Base-by-base conservation (phyloP, 805 yeast genomes). In the Zygotorulaspora danielsina region DNA sequence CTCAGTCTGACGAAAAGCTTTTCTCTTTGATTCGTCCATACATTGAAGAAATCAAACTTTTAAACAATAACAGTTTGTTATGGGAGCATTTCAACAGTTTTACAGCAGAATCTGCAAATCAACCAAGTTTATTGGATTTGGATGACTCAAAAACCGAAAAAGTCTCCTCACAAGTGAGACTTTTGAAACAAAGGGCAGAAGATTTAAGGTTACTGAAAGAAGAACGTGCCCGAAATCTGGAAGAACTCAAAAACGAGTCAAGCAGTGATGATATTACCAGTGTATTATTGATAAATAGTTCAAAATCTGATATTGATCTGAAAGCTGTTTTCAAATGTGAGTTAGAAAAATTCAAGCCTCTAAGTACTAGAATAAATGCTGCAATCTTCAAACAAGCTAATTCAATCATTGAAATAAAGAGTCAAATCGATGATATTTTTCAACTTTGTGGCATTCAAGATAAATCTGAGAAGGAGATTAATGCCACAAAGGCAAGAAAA, bases 201-300 rank as follows among this genome's bases (percentile, higher is more conserved):
- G 81, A 79, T 40, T 69, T 90, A 53, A 75, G 75, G 41, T 69
- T 75, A 31, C 57, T 87, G 42, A 78, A 78, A 50, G 66, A 73
- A 21, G 93, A 84, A 57, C 76, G 94, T 32, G 59, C 66, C 5
- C 69, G 76, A 26, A 70, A 81, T 2, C 66, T 84, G 24, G 70
- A 70, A 2, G 85, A 79, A 35, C 69, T 90, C 53, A 87, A 87
- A 54, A 71, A 68, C 5, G 74, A 75, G 34, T 79, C 84, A 22
- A 93, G 81, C 52, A 70, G 72, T 10, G 97, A 90, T 63, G 97
- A 90, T 56, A 86, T 88, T 35, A 81, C 95, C 0, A 79, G 81
- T 38, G 67, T 81, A 9, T 68, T 90, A 21, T 74, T 90, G 6
- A 66, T 81, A 48, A 81, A 84, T 55, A 77, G 75, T 44, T 71